Evolutionary conservation across 345 rosid genomes (phyloP).

Genomic region (Brassica incana): DNA sequence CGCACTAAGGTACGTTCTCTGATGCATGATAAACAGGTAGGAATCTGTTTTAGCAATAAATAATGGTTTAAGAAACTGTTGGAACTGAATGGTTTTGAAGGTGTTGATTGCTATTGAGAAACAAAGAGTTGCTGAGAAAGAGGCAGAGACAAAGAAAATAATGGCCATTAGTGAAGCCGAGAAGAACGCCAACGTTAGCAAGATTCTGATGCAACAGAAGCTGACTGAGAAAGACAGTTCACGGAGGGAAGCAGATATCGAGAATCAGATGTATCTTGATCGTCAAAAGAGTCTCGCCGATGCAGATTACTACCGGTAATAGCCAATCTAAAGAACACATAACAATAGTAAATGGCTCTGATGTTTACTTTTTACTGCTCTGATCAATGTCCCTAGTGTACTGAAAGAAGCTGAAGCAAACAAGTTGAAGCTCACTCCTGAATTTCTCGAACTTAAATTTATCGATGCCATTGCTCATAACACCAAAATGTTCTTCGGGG

Average conservation of each 20-base stretch:
- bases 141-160: constrained; percentile 80
- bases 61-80: neutral
- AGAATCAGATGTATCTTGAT: constrained; percentile 73
- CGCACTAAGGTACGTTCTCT: constrained; percentile 68
- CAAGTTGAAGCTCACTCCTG: constrained; percentile 82
- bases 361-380: neutral
- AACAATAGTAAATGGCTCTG: neutral
- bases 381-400: constrained; percentile 43
- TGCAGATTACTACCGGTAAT: constrained; percentile 83
- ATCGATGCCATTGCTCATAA: constrained; percentile 82
- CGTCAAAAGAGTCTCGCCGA: constrained; percentile 81
- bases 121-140: constrained; percentile 88
- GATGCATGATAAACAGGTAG: neutral
- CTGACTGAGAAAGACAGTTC: constrained; percentile 84
- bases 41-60: neutral
- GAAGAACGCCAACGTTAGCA: constrained; percentile 79
- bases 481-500: constrained; percentile 88
- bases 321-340: neutral
- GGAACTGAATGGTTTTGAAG: constrained; percentile 38
- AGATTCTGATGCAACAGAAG: constrained; percentile 82
- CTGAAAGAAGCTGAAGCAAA: constrained; percentile 90
- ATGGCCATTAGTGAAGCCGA: constrained; percentile 95
- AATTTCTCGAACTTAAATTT: constrained; percentile 86
- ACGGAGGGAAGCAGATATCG: constrained; percentile 76
- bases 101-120: constrained; percentile 81